Evolutionary conservation across 2,329 filamentous ascomycete species (phyloP).

Genomic region (Cladophialophora yegresii): DNA sequence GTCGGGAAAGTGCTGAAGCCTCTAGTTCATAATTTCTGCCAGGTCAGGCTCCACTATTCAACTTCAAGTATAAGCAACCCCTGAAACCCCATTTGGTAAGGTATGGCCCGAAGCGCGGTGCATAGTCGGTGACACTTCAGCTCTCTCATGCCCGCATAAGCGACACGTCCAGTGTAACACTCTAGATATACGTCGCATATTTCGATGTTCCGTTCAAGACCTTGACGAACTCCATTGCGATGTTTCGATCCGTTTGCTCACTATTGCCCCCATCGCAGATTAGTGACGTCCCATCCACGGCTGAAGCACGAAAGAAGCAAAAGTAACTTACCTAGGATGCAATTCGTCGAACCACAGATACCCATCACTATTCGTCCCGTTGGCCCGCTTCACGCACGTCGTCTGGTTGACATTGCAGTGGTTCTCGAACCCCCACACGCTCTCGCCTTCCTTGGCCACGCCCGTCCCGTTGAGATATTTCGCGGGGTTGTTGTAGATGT

Average conservation of each 20-base stretch:
- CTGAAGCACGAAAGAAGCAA: not conserved
- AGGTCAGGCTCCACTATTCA: not conserved
- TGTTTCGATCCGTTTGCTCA: constrained; percentile 60
- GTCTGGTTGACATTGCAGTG: constrained; percentile 52
- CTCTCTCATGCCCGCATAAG: too few relatives aligned
- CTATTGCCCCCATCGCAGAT: constrained; percentile 5
- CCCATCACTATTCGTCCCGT: constrained; percentile 30
- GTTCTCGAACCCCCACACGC: constrained; percentile 62
- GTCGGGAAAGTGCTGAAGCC: not conserved
- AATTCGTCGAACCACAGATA: constrained; percentile 55
- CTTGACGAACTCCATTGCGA: constrained; percentile 59
- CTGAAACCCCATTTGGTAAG: too few relatives aligned
- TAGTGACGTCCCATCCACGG: not conserved
- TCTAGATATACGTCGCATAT: constrained; percentile 36
- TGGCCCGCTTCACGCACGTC: constrained; percentile 41
- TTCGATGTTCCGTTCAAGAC: constrained; percentile 53
- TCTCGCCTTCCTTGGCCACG: constrained; percentile 64
- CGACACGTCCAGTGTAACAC: not conserved
- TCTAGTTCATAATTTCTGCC: not conserved
- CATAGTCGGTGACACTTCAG: not conserved
- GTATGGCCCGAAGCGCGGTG: not conserved
- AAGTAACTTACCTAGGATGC: constrained; percentile 61
- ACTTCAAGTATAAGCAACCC: not conserved
- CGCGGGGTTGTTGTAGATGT: constrained; percentile 61
- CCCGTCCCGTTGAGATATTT: constrained; percentile 63